Conservation (phyloP, 495 filamentous ascomycete genomes). For the Penicillium nucicola region DNA sequence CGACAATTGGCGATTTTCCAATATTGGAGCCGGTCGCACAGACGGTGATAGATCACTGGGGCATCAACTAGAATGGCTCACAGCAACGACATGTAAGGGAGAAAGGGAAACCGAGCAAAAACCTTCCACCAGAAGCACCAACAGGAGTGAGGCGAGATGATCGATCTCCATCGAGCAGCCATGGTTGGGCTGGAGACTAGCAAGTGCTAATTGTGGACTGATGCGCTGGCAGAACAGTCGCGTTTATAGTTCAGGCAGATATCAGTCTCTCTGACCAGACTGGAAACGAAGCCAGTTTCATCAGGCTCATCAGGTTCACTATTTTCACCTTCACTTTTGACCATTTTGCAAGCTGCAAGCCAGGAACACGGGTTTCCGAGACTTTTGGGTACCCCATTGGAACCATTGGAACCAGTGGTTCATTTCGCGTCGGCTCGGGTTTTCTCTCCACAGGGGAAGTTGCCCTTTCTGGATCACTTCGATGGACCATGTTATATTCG, state of each 20-base stretch:
- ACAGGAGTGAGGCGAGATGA: too few relatives aligned
- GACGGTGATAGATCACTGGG: background rate
- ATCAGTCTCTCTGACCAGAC: too few relatives aligned
- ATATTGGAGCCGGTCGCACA: slow-evolving; percentile 7
- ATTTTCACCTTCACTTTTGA: too few relatives aligned
- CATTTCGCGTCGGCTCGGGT: slow-evolving; percentile 2
- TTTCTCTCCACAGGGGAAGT: slow-evolving; percentile 2
- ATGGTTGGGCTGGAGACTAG: slow-evolving; percentile 14
- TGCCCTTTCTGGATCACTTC: too few relatives aligned
- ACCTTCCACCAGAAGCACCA: background rate
- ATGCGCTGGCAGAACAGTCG: slow-evolving; percentile 17
- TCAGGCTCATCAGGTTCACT: too few relatives aligned
- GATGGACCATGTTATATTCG: too few relatives aligned
- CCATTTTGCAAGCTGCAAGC: too few relatives aligned
- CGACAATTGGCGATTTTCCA: too few relatives aligned
- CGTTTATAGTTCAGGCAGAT: slow-evolving; percentile 10
- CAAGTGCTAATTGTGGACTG: background rate
- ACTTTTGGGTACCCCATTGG: slow-evolving; percentile 1
- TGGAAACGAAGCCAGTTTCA: too few relatives aligned
- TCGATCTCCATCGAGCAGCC: background rate
- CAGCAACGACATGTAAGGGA: background rate
- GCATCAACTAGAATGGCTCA: too few relatives aligned
- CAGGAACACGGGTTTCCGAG: too few relatives aligned
- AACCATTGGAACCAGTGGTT: slow-evolving; percentile 18
- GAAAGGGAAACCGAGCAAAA: background rate